phyloP scores from a whole-genome alignment of 306 rosid species.

The Vachellia collinsii region DNA sequence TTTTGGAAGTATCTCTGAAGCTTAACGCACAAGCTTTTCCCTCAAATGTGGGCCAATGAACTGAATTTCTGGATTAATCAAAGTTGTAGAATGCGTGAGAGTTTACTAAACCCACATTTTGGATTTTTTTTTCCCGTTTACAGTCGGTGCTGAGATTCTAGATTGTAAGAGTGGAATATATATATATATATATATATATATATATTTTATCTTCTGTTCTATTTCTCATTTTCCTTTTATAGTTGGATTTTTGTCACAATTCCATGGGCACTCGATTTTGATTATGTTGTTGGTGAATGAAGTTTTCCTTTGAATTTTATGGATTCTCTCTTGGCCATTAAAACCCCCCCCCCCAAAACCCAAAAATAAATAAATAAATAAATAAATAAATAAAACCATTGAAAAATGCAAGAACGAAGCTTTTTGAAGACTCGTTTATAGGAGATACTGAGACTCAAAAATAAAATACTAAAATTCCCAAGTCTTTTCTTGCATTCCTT shows the following conservation, averaged over 20 bases:
- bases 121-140: background rate
- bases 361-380: too few relatives aligned
- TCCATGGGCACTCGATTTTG: conserved; percentile 18
- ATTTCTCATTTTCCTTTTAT: conserved; percentile 21
- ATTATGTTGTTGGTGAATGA: background rate
- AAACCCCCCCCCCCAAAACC: too few relatives aligned
- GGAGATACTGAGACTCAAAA: too few relatives aligned
- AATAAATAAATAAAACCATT: too few relatives aligned
- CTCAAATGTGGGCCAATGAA: conserved; percentile 12
- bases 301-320: conserved; percentile 14
- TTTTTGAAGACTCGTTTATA: too few relatives aligned
- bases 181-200: too few relatives aligned
- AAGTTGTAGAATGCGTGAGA: conserved; percentile 29
- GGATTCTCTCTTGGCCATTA: background rate
- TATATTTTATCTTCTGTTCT: conserved; percentile 1
- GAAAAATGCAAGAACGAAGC: too few relatives aligned
- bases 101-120: background rate
- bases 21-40: conserved; percentile 33
- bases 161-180: conserved; percentile 18
- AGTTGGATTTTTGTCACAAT: conserved; percentile 22
- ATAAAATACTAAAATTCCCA: too few relatives aligned
- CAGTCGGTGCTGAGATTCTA: conserved; percentile 14
- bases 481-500: too few relatives aligned
- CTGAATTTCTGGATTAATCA: conserved; percentile 27
- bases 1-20: conserved; percentile 8